These are phyloP conservation scores for Xylaria polymorpha DNA, from an alignment of 2,329 filamentous ascomycete species.

Conservation along the genomic window DNA sequence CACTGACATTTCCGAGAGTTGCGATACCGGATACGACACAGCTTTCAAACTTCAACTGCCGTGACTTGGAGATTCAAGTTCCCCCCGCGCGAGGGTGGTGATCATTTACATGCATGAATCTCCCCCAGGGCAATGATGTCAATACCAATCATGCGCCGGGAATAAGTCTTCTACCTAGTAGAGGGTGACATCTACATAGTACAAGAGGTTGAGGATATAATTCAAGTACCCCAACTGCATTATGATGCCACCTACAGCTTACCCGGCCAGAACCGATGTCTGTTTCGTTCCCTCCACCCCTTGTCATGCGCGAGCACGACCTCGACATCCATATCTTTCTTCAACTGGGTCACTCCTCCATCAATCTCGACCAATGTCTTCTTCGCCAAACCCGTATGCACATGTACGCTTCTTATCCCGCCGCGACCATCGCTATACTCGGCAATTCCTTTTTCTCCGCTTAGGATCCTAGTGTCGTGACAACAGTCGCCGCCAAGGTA, in stretches of 20 bases:
- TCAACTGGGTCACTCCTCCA: conserved; percentile 50
- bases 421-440: conserved; percentile 60
- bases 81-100: conserved; percentile 19
- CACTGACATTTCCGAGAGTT: neutral
- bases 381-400: conserved; percentile 58
- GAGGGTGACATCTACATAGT: neutral
- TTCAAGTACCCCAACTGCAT: conserved; percentile 8
- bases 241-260: conserved; percentile 37
- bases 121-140: neutral
- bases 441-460: conserved; percentile 63
- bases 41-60: conserved; percentile 25
- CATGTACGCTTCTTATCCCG: conserved; percentile 61
- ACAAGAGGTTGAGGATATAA: neutral
- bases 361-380: conserved; percentile 56
- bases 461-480: conserved; percentile 63
- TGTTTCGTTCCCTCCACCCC: conserved; percentile 58
- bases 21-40: neutral
- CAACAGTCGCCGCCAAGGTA: conserved; percentile 65
- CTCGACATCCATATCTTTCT: conserved; percentile 55
- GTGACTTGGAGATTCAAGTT: conserved; percentile 28
- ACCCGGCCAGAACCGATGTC: conserved; percentile 50
- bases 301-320: conserved; percentile 63
- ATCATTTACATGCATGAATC: neutral
- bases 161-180: neutral
- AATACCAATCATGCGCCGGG: neutral